Conservation (phyloP, 192 early-diverging fungal species). For the Thoreauomyces humboldtii region DNA sequence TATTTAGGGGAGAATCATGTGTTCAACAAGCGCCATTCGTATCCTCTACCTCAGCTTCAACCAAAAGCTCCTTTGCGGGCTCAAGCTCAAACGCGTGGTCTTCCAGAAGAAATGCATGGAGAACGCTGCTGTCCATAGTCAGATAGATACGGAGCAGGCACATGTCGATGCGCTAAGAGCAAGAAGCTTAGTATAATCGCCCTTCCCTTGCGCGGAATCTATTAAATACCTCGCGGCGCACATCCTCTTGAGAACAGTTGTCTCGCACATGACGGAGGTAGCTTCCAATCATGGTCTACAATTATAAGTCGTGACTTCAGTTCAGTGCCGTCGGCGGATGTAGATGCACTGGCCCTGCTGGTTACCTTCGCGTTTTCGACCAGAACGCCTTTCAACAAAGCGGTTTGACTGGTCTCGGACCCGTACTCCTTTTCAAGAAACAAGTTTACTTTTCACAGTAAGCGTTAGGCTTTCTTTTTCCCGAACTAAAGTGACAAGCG, state of each 20-base stretch:
- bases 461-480: not conserved
- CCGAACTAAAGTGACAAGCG: not conserved
- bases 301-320: too few relatives aligned
- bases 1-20: too few relatives aligned
- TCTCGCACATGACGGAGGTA: conserved; percentile 49
- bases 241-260: not conserved
- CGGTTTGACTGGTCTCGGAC: too few relatives aligned
- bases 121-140: conserved; percentile 11
- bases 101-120: conserved; percentile 28
- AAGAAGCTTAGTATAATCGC: not conserved
- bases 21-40: too few relatives aligned
- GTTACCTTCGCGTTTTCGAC: too few relatives aligned
- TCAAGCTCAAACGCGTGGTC: conserved; percentile 49
- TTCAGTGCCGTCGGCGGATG: too few relatives aligned
- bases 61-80: conserved; percentile 26
- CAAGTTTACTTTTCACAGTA: not conserved
- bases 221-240: not conserved
- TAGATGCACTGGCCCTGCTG: too few relatives aligned
- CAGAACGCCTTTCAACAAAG: too few relatives aligned
- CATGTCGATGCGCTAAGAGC: conserved; percentile 50
- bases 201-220: not conserved
- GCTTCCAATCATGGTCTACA: conserved; percentile 52
- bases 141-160: conserved; percentile 51
- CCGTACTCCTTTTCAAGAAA: conserved; percentile 41
- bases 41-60: not conserved